Evolutionary conservation across 441 rosid species (phyloP).

Genomic region (Lepidium campestre): DNA sequence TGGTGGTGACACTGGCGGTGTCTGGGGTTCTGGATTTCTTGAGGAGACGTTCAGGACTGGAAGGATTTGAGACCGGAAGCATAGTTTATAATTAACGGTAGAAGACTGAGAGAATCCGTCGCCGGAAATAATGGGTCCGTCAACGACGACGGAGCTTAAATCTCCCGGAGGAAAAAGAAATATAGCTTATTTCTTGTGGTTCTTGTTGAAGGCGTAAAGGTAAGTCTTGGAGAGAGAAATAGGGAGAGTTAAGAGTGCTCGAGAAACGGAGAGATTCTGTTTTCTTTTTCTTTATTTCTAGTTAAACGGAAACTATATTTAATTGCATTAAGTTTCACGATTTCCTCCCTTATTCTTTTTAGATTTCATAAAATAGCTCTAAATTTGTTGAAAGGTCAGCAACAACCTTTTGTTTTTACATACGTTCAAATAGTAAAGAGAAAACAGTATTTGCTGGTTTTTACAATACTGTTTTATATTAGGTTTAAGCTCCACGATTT

Average conservation of each 20-base stretch:
- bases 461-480: background rate
- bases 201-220: slow-evolving; percentile 19
- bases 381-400: no score
- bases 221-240: background rate
- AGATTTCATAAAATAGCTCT: background rate
- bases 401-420: no score
- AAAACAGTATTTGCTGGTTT: no score
- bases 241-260: slow-evolving; percentile 16
- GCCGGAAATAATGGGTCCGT: background rate
- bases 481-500: background rate
- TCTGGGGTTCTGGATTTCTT: slow-evolving; percentile 37
- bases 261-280: slow-evolving; percentile 22
- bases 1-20: slow-evolving; percentile 15
- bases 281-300: background rate
- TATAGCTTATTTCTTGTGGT: background rate
- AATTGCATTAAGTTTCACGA: background rate
- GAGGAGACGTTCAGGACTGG: slow-evolving; percentile 36
- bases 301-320: background rate
- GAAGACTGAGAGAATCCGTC: background rate
- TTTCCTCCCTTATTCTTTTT: background rate
- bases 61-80: slow-evolving; percentile 45
- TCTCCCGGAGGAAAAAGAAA: background rate
- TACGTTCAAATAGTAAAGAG: no score
- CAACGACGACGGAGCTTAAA: slow-evolving; percentile 22
- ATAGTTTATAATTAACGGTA: slow-evolving; percentile 18